Base-by-base conservation (phyloP, 306 rosid species). In the Acacia confusa region DNA sequence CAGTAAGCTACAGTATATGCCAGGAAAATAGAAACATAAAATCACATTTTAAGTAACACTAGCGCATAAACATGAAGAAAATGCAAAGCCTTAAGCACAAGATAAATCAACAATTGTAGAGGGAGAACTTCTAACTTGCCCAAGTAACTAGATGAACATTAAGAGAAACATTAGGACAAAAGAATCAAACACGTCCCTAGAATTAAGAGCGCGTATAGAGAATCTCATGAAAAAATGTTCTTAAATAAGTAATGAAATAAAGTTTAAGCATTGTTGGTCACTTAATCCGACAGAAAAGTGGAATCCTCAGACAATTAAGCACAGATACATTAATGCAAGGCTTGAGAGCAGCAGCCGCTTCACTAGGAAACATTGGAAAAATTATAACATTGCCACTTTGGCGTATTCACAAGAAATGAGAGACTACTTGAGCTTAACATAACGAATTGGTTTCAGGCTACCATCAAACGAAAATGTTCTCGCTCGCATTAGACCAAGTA, bases 1-100 rank as follows among this genome's bases (percentile, higher is more conserved):
- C 99, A 48, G 97, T 96, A 77, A 96, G 95, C 99, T 96, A 79
- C 73, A 86, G 78, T 34, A 40, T 45, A 84, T 72, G 20, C 17
- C 71, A 85, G 66, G 79, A 71, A 83, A 65, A 64, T 32, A 65
- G 28, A 77, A 27, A 36, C 27, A 2, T 30, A 53, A 82, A 76
- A 82, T 89, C 77, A 83, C 53, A 69, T 78, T 79, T 78, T 84
- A 79, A 74, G 82, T 57, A 28, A 84, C 34, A 47, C 53, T 1
- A 57, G 28, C 30, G 47, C 63, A 69, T 67, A 38, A 72, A 48
- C 32, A 74, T 43, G 34, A 40, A 44, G 34, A 66, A 10, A 38
- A 67, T 16, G 41, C 43, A 50, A 45, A 32, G 30, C 40, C 72
- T 78, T 40, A 67, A 70, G 74, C 80, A 84, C 50, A 45, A 47